Conservation (phyloP, 768 basidiomycete species). For the Arthromyces matolae region DNA sequence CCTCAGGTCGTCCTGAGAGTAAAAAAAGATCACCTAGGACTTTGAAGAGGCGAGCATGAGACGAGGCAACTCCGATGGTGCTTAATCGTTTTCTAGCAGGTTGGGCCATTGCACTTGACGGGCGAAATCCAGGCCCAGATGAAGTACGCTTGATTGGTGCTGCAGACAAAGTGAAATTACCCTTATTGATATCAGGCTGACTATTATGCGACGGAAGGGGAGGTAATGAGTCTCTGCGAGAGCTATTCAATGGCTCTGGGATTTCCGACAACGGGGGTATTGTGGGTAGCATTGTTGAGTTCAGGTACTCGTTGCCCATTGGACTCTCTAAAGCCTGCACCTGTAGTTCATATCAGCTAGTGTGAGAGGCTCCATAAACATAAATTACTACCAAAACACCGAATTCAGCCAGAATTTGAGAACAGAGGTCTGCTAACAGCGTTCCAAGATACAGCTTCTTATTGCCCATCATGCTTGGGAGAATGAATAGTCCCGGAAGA, state of each 20-base stretch:
- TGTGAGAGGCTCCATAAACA: neutral
- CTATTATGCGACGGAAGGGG: constrained; percentile 49
- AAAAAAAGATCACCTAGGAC: constrained; percentile 86
- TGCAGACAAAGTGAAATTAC: constrained; percentile 33
- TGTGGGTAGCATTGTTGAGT: constrained; percentile 59
- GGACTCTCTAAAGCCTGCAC: constrained; percentile 78
- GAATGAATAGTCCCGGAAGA: constrained; percentile 65
- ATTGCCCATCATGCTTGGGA: constrained; percentile 84
- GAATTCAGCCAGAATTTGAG: constrained; percentile 82
- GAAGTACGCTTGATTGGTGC: constrained; percentile 55
- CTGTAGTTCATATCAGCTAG: constrained; percentile 34
- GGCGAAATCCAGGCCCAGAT: constrained; percentile 47
- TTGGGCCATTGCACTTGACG: constrained; percentile 45
- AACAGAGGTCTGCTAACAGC: constrained; percentile 84
- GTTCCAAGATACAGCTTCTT: constrained; percentile 87
- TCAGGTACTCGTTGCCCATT: constrained; percentile 81
- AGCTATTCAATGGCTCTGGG: constrained; percentile 50
- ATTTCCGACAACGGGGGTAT: constrained; percentile 61
- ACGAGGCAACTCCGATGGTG: constrained; percentile 63
- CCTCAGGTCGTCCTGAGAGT: constrained; percentile 79
- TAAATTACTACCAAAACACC: constrained; percentile 66
- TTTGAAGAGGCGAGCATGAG: constrained; percentile 85
- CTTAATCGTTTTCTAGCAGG: constrained; percentile 60
- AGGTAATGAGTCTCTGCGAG: constrained; percentile 41
- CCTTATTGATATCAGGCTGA: constrained; percentile 50